Base-by-base conservation (phyloP, 371 early-diverging fungal species). In the Mortierella sp. region DNA sequence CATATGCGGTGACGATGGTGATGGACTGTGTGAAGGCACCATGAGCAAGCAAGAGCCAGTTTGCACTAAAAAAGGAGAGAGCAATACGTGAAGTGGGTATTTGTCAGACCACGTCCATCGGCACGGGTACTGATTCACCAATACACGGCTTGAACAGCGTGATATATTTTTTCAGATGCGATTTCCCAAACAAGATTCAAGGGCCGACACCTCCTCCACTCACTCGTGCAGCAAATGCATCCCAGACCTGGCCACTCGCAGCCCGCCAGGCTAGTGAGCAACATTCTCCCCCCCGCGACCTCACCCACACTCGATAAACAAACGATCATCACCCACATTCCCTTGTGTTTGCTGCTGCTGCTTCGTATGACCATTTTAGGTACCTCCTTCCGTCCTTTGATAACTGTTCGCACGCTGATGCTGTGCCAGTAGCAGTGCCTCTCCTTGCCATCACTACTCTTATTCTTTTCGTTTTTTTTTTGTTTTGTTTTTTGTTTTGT, bases 1-100 rank as follows among this genome's bases (percentile, higher is more conserved):
- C 94, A 80, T 95, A 94, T 12, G 93, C 93, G 32, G 95, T 95
- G 28, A 94, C 90, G 79, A 94, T 90, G 37, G 90, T 87, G 64
- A 91, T 83, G 50, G 80, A 80, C 73, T 93, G 94, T 8, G 90
- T 83, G 70, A 89, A 94, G 39, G 83, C 71, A 47, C 85, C 87
- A 66, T 91, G 89, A 23, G 92, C 89, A 11, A 88, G 78, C 56
- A 90, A 65, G 56, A 91, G 78, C 94, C 94, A 94, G 68, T 92
- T 84, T 63, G 86, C 86, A 67, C 91, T 91, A 81, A 27, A 23
- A 26, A 24, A 14, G 41, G 2, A 50, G 5, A 42, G 5, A 19
- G 44, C 15, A 43, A 15, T 12, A 48, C 21, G 30, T 57, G 39
- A 34, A 24, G 39, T 27, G 41, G 4, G 26, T 19, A 39, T 6